Percentiles rank a stretch among this genome's conserved stretches.
Conservation (phyloP, 1,284 basidiomycete species). For the Kalmanozyma brasiliensis region DNA sequence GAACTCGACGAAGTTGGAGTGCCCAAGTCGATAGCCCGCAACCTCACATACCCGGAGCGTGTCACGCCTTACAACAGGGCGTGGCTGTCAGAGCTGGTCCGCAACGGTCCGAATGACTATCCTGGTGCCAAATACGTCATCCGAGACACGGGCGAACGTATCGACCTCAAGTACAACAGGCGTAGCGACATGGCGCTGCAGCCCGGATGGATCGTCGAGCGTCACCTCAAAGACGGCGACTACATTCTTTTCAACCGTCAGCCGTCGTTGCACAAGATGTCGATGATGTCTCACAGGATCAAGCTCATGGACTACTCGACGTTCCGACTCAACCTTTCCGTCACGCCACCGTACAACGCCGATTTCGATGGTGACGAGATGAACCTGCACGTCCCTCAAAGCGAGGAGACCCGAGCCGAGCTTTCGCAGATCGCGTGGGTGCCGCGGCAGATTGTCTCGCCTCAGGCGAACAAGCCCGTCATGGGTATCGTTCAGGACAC, state of each 20-base stretch:
- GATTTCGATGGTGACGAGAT: constrained; percentile 98
- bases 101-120: constrained; percentile 93
- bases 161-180: constrained; percentile 91
- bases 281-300: constrained; percentile 99
- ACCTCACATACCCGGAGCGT: constrained; percentile 95
- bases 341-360: constrained; percentile 70
- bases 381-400: constrained; percentile 96
- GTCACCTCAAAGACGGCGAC: constrained; percentile 91
- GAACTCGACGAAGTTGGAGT: constrained; percentile 98
- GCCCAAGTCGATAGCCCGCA: constrained; percentile 96
- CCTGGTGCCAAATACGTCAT: constrained; percentile 98
- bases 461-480: constrained; percentile 99
- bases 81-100: constrained; percentile 93
- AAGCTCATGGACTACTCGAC: constrained; percentile 99
- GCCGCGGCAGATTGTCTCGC: constrained; percentile 98
- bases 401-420: constrained; percentile 98
- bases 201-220: constrained; percentile 98
- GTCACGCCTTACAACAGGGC: constrained; percentile 98
- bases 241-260: constrained; percentile 98
- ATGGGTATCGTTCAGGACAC: constrained; percentile 99
- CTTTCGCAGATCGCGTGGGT: constrained; percentile 99
- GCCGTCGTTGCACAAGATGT: constrained; percentile 99
- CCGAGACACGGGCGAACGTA: constrained; percentile 96
- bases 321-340: constrained; percentile 95
- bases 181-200: constrained; percentile 92